Base-by-base conservation (phyloP, 192 early-diverging fungal species). In the Coemansia sp. region DNA sequence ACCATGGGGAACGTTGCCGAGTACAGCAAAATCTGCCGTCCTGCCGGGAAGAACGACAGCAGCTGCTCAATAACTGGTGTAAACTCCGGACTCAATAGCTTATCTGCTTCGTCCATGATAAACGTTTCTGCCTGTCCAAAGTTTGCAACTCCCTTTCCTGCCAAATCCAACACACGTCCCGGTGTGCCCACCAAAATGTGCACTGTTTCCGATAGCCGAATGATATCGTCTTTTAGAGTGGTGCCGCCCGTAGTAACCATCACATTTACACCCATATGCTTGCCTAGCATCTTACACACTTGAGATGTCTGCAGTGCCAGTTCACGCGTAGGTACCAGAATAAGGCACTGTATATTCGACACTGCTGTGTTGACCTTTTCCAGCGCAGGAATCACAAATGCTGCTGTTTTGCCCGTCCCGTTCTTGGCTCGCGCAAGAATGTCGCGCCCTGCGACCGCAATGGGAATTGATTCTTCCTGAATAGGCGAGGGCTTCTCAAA, bases 231-330 rank as follows among this genome's bases (percentile, higher is more conserved):
- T 80, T 97, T 97, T 43, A 99, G 82, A 16, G 90, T 91, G 18
- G 96, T 99, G 50, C 96, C 96, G 63, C 96, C 96, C 3, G 96
- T 99, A 12, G 95, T 94, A 12, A 99, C 96, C 96, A 99, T 99
- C 50, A 99, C 91, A 59, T 99, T 90, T 38, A 96, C 80, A 53
- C 86, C 88, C 83, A 92, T 86, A 69, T 99, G 94, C 67, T 98
- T 98, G 53, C 96, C 94, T 12, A 99, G 82, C 15, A 77, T 96
- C 82, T 97, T 95, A 80, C 92, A 94, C 33, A 99, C 96, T 72
- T 99, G 96, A 4, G 96, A 92, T n/a, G 96, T 99, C 79, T 99
- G 96, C 49, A 99, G 84, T 1, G 96, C 96, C 67, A 99, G 82
- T 77, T 99, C 96, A 67, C 96, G 82, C 3, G 96, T 99, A 3